Base-by-base conservation (phyloP, 805 yeast genomes). In the Kregervanrija fluxuum region DNA sequence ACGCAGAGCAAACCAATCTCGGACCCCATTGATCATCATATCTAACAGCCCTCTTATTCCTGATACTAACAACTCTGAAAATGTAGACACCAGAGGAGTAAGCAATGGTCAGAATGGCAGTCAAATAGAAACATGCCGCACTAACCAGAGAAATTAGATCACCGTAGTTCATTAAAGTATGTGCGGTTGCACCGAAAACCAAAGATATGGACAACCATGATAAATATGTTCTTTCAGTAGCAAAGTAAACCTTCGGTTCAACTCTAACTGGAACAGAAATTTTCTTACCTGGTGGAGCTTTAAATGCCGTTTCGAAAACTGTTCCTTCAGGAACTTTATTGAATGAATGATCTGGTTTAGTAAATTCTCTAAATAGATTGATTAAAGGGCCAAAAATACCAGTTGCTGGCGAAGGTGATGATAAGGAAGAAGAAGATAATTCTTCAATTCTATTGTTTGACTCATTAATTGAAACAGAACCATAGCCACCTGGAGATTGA, bases 191-290 rank as follows among this genome's bases (percentile, higher is more conserved):
- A 37, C 93, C 89, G 46, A 93, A 71, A 37, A 91, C 71, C 71
- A 93, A 78, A 8, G 93, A 86, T 54, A 93, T 87, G 35, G 95
- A 90, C 45, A 91, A 68, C 99, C 99, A 93, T 35, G 95, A 79
- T 50, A 93, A 71, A 59, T 82, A 91, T 0, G 99, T 93, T 68
- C 99, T 80, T 65, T 93, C 99, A 17, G 95, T 88, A 6, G 99
- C 99, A 66, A 93, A 93, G 63, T 93, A 93, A n/a, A 93, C 99
- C 68, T 93, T 93, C 47, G 99, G 99, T 66, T 93, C 99, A 33
- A 93, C 90, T 57, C 99, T 78, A 34, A 93, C 95, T 2, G 98
- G 99, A 8, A 93, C 93, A 57, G 89, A 79, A 47, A 93, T 86
- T 38, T 76, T 74, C 65, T 89, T 90, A 2, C 98, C 99, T 36